These are phyloP conservation scores for Ramularia endophylla DNA, from an alignment of 2,329 filamentous ascomycete genomes.

Conservation along the genomic window DNA sequence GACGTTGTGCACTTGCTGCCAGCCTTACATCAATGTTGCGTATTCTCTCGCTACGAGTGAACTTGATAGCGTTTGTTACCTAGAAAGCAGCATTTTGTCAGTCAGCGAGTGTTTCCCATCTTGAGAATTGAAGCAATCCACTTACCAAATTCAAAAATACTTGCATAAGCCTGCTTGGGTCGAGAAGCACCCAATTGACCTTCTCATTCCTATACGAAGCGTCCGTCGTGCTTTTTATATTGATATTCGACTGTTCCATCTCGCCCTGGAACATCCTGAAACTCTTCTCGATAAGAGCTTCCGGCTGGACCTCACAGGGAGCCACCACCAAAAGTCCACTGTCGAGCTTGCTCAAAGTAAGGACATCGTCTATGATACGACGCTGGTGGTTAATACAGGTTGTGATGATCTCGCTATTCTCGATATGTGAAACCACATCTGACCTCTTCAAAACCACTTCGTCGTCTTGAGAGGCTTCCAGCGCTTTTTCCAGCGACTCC, in stretches of 20 bases:
- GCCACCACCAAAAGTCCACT: constrained; percentile 31
- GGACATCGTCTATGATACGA: constrained; percentile 43
- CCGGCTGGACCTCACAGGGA: constrained; percentile 31
- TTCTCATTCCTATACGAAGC: constrained; percentile 14
- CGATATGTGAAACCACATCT: constrained; percentile 14
- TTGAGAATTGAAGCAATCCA: constrained; percentile 14
- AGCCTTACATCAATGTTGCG: constrained; percentile 29
- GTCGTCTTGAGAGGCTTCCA: constrained; percentile 5
- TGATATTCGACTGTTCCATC: constrained; percentile 30
- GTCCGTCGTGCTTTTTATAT: constrained; percentile 33
- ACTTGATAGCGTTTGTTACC: constrained; percentile 24
- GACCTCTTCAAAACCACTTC: constrained; percentile 5
- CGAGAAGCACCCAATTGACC: constrained; percentile 16
- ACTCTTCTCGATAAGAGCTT: constrained; percentile 29
- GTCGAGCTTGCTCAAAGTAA: constrained; percentile 38
- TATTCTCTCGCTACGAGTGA: constrained; percentile 19
- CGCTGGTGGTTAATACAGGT: constrained; percentile 29
- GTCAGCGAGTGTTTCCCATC: constrained; percentile 7
- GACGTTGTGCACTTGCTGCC: not conserved
- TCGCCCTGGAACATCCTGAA: constrained; percentile 37
- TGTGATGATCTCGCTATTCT: constrained; percentile 27
- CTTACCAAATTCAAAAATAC: constrained; percentile 13
- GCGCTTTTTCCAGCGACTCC: constrained; percentile 4
- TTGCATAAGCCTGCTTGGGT: constrained; percentile 20
- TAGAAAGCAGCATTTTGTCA: no score